These are phyloP conservation scores for Paradendryphiella salina DNA, from an alignment of 2,329 filamentous ascomycete species.

Conservation along the genomic window DNA sequence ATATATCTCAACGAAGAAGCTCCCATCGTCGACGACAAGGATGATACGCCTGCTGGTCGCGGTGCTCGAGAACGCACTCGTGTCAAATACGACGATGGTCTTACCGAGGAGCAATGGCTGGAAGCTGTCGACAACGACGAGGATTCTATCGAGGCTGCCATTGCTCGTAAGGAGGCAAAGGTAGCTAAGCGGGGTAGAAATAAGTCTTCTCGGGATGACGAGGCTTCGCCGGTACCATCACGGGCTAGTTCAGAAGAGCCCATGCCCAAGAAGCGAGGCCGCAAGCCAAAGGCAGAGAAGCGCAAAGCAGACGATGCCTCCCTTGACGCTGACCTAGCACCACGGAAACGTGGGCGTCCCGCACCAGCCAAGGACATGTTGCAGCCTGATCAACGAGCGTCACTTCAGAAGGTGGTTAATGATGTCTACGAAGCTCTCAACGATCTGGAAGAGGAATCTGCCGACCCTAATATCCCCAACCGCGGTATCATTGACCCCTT, in stretches of 20 bases:
- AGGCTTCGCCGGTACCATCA: slow-evolving; percentile 76
- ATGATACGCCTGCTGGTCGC: slow-evolving; percentile 73
- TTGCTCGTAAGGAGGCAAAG: slow-evolving; percentile 83
- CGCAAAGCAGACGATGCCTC: slow-evolving; percentile 78
- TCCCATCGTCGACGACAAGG: slow-evolving; percentile 75
- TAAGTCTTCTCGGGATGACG: slow-evolving; percentile 63
- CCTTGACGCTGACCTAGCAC: slow-evolving; percentile 64
- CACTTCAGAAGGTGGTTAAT: slow-evolving; percentile 79
- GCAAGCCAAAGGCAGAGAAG: slow-evolving; percentile 79
- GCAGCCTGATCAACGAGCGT: slow-evolving; percentile 68
- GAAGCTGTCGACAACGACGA: slow-evolving; percentile 95
- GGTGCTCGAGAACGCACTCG: slow-evolving; percentile 93
- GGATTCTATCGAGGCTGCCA: slow-evolving; percentile 88
- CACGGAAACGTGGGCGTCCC: slow-evolving; percentile 67
- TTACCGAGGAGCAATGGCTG: slow-evolving; percentile 98
- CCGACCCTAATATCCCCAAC: slow-evolving; percentile 60
- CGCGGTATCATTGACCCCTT: slow-evolving; percentile 93
- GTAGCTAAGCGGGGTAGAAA: slow-evolving; percentile 80
- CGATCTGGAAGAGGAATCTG: slow-evolving; percentile 78
- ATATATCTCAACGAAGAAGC: slow-evolving; percentile 90
- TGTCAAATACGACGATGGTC: slow-evolving; percentile 93
- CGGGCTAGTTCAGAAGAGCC: slow-evolving; percentile 82
- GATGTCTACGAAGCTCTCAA: slow-evolving; percentile 78
- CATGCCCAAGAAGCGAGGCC: slow-evolving; percentile 75
- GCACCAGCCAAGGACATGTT: slow-evolving; percentile 70